Conservation (phyloP, 2,329 filamentous ascomycete species). For the Talaromyces albobiverticillius region DNA sequence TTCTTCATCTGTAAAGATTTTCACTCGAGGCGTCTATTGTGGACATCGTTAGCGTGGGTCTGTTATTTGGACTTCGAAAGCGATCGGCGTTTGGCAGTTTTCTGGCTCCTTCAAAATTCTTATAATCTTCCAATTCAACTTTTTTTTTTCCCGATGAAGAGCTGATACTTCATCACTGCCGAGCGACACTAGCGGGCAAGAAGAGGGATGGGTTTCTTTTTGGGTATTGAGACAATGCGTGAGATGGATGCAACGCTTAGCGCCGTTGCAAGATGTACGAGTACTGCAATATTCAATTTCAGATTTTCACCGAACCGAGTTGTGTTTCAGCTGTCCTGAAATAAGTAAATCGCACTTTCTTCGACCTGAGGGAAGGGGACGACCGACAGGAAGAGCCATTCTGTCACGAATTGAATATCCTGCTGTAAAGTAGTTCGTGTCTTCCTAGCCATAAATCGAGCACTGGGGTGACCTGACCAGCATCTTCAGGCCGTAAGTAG, state of each 20-base stretch:
- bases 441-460: conserved; percentile 65
- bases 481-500: conserved; percentile 50
- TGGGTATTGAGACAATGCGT: conserved; percentile 4
- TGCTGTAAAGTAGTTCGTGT: conserved; percentile 64
- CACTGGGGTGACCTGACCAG: conserved; percentile 59
- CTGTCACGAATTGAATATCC: conserved; percentile 63
- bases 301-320: background rate
- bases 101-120: background rate
- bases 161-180: background rate
- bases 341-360: too few species aligned
- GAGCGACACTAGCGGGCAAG: background rate
- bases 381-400: conserved; percentile 1
- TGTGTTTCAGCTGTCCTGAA: background rate
- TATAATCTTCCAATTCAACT: background rate
- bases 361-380: background rate
- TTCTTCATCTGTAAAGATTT: conserved; percentile 14
- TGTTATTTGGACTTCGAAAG: conserved; percentile 7
- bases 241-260: conserved; percentile 4
- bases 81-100: conserved; percentile 11
- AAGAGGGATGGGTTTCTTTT: background rate
- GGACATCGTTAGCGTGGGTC: conserved; percentile 10
- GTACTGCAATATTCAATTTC: conserved; percentile 4
- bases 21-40: conserved; percentile 8
- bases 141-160: background rate
- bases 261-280: conserved; percentile 12